Conservation (phyloP, 148 eudicot species). For the Linanthus parryae region DNA sequence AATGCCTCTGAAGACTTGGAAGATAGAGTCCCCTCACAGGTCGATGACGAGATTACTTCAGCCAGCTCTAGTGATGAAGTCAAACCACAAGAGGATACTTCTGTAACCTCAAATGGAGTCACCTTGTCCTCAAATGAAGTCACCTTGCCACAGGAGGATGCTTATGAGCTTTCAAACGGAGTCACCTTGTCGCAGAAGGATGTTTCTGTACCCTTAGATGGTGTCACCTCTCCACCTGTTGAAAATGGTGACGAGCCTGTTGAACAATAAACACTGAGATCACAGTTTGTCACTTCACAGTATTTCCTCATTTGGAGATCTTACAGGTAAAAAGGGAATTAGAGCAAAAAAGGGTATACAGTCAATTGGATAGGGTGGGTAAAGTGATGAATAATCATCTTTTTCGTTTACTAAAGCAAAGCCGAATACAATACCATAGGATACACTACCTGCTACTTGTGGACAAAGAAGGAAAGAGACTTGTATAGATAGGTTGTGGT, state of each 20-base stretch:
- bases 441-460: background rate
- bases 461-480: background rate
- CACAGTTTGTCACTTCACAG: background rate
- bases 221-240: background rate
- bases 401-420: background rate
- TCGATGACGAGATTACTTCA: constrained; percentile 11
- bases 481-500: no score
- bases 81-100: no score
- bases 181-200: no score
- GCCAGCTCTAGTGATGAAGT: background rate
- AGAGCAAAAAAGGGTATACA: background rate
- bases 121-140: no score
- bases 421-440: background rate
- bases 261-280: constrained; percentile 4
- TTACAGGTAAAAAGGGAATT: background rate
- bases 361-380: background rate
- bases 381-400: background rate
- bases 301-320: background rate
- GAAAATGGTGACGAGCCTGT: constrained; percentile 5
- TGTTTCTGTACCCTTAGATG: no score
- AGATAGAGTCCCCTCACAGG: constrained; percentile 12
- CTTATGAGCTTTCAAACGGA: no score
- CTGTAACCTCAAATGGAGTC: no score
- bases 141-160: no score
- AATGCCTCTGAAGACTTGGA: background rate